phyloP scores from a whole-genome alignment of 768 basidiomycete species.

The Lactarius trivialis region DNA sequence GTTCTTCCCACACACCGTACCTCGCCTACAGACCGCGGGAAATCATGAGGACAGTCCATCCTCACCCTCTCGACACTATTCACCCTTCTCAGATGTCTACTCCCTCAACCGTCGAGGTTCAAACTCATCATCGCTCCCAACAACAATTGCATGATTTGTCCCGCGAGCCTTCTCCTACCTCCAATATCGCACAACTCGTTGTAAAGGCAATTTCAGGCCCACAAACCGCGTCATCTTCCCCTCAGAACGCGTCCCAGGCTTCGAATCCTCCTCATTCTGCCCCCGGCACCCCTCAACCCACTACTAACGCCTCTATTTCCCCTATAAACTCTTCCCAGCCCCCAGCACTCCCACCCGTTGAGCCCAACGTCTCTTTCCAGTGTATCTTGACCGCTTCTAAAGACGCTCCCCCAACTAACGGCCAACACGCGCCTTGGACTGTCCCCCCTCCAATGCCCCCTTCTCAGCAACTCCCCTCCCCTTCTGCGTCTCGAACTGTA shows the following conservation, averaged over 20 bases:
- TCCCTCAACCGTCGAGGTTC: slow-evolving; percentile 17
- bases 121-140: slow-evolving; percentile 16
- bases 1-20: slow-evolving; percentile 40
- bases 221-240: slow-evolving; percentile 25
- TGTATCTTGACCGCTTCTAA: slow-evolving; percentile 25
- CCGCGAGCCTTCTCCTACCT: slow-evolving; percentile 21
- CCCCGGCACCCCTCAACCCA: slow-evolving; percentile 28
- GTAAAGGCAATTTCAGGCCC: slow-evolving; percentile 23
- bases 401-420: slow-evolving; percentile 19
- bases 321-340: slow-evolving; percentile 30
- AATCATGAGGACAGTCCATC: slow-evolving; percentile 40
- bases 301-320: slow-evolving; percentile 29
- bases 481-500: slow-evolving; percentile 17
- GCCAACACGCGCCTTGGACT: slow-evolving; percentile 24
- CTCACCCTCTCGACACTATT: slow-evolving; percentile 41
- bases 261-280: slow-evolving; percentile 26
- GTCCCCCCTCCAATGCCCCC: slow-evolving; percentile 8
- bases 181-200: slow-evolving; percentile 22
- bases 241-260: slow-evolving; percentile 34
- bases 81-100: slow-evolving; percentile 24
- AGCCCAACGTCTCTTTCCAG: slow-evolving; percentile 25
- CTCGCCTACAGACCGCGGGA: slow-evolving; percentile 32
- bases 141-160: slow-evolving; percentile 18
- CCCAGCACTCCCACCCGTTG: slow-evolving; percentile 12
- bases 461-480: slow-evolving; percentile 18